Evolutionary conservation across 2,329 filamentous ascomycete species (phyloP), one percentile per base, ranked within the genome.

Genomic region (Mycosphaerella sp.): DNA sequence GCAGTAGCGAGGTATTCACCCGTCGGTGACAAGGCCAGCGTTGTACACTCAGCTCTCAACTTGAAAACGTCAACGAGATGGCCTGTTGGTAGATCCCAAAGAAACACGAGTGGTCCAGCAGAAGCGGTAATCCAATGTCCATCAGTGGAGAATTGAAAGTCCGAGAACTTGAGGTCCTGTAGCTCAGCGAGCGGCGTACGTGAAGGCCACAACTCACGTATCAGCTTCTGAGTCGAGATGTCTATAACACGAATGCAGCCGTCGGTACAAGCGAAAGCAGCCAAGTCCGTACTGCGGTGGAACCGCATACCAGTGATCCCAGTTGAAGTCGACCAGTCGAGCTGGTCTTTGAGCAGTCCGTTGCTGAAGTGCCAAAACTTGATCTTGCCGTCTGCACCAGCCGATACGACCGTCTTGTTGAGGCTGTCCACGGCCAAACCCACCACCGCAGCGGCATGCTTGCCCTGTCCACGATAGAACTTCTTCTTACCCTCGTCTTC

Each of bases 331-430:
- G 85, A 82, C 86, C 90, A 95, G 69, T 91, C 84, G 48, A 97
- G 82, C 66, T 96, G 84, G 58, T 92, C 81, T 9, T 87, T 68
- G 2, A 97, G 78, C 43, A 82, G 80, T 6, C 92, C 93, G 0
- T 87, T 89, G n/a, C 83, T 72, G 59, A 98, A 95, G 61, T 95
- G 88, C 95, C 95, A 98, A 69, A 98, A 97, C 74, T 96, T 97
- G 64, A 97, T 80, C 70, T 86, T 95, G 32, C 93, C 93, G 70
- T 98, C 93, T 11, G 90, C 74, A 1, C 89, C 86, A 68, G 90
- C 95, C 57, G 90, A 95, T 42, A 96, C 83, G 47, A 97, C 78
- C 14, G 80, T 82, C 60, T 85, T 87, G 72, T 96, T 96, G 69
- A 97, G 78, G n/a, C 83, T 85, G 72, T 98, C 92, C 12, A 97